Conservation (phyloP, 208 protist genomes). For the Trypanosoma scelopori region DNA sequence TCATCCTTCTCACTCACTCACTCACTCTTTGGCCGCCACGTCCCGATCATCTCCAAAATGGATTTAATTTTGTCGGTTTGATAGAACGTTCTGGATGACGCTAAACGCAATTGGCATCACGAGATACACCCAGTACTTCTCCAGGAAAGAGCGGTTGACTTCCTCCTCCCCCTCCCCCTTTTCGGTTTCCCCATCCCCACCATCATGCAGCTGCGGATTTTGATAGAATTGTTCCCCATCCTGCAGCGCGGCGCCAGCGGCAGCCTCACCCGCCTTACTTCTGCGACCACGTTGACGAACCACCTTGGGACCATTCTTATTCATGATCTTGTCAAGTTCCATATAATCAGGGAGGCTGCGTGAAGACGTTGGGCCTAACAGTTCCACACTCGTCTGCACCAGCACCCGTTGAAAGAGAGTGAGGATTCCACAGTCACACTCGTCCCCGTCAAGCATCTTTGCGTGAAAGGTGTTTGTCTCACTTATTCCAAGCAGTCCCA, state of each 20-base stretch:
- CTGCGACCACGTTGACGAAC: neutral
- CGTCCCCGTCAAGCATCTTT: constrained; percentile 80
- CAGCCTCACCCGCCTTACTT: neutral
- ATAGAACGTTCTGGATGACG: constrained; percentile 54
- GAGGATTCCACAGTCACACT: constrained; percentile 83
- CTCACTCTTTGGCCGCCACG: neutral
- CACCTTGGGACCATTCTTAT: constrained; percentile 5
- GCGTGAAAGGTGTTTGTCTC: constrained; percentile 87
- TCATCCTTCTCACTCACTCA: neutral
- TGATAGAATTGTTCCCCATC: constrained; percentile 27
- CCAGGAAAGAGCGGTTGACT: constrained; percentile 75
- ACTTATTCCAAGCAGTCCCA: constrained; percentile 74
- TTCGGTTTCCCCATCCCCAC: constrained; percentile 39
- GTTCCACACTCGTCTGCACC: constrained; percentile 38
- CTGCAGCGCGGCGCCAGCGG: neutral
- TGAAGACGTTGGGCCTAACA: constrained; percentile 40
- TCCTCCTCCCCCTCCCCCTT: constrained; percentile 61
- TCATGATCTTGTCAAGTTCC: constrained; percentile 48
- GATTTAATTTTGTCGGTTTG: constrained; percentile 21
- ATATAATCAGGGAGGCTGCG: constrained; percentile 65
- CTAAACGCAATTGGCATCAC: constrained; percentile 63
- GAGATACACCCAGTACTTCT: constrained; percentile 91
- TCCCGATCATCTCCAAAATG: neutral
- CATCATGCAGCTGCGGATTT: constrained; percentile 23
- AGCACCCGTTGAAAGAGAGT: constrained; percentile 80